A percentile compares a stretch with the other conserved stretches of the same genome.
Conservation (phyloP, 495 filamentous ascomycete species). For the Penicillium ucsense region DNA sequence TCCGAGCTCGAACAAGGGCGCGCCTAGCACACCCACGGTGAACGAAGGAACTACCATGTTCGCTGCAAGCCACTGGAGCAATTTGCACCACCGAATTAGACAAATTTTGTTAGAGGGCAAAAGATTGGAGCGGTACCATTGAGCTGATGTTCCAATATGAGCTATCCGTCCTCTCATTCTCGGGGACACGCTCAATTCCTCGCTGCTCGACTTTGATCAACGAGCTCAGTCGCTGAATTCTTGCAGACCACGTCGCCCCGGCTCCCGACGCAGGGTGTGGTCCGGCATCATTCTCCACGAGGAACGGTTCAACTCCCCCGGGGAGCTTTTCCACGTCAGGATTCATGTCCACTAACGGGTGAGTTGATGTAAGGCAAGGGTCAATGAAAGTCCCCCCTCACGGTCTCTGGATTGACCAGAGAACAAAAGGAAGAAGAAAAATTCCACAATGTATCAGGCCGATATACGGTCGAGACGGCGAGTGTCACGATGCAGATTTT, state of each 20-base stretch:
- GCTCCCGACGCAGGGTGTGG: constrained; percentile 47
- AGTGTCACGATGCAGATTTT: no score
- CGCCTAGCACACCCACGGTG: constrained; percentile 47
- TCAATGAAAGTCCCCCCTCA: background rate
- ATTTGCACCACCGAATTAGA: constrained; percentile 1
- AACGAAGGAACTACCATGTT: constrained; percentile 29
- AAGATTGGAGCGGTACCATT: constrained; percentile 8
- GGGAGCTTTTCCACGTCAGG: constrained; percentile 9
- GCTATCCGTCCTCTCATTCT: constrained; percentile 37
- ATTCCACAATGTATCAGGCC: no score
- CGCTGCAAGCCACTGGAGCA: constrained; percentile 7
- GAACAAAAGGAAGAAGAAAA: no score
- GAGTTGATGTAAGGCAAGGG: background rate
- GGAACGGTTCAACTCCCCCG: constrained; percentile 1
- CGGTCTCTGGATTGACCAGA: no score
- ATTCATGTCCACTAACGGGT: background rate
- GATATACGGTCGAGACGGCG: no score
- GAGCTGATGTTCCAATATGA: constrained; percentile 33
- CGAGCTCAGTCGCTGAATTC: constrained; percentile 38
- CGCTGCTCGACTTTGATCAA: constrained; percentile 19
- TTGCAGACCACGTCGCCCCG: constrained; percentile 48
- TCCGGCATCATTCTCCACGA: constrained; percentile 34
- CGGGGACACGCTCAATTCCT: constrained; percentile 30
- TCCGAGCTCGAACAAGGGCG: constrained; percentile 34
- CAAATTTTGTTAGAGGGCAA: constrained; percentile 8